These are phyloP conservation scores for Dispira parvispora DNA, from an alignment of 192 early-diverging fungal genomes.

Conservation along the genomic window DNA sequence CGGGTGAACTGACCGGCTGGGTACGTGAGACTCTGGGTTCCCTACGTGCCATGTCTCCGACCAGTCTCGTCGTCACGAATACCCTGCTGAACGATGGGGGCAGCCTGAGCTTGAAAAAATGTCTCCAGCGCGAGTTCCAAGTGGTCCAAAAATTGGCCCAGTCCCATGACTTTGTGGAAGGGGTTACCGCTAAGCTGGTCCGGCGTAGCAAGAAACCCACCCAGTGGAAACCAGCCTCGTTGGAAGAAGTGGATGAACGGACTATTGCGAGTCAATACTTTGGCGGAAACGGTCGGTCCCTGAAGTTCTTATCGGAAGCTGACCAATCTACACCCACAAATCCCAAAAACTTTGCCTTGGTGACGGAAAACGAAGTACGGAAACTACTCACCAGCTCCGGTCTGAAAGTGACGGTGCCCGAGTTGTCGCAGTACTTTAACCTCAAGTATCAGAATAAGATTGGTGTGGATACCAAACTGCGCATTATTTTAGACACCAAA, in stretches of 20 bases:
- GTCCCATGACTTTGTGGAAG: constrained; percentile 75
- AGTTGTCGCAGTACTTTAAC: constrained; percentile 43
- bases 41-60: constrained; percentile 60
- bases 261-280: constrained; percentile 41
- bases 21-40: constrained; percentile 42
- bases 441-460: constrained; percentile 41
- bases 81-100: constrained; percentile 61
- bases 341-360: constrained; percentile 34
- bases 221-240: constrained; percentile 51
- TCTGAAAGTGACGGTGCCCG: constrained; percentile 31
- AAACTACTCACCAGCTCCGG: constrained; percentile 41
- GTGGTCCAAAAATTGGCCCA: constrained; percentile 60
- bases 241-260: constrained; percentile 30
- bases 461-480: constrained; percentile 48
- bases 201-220: constrained; percentile 38
- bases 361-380: constrained; percentile 45
- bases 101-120: constrained; percentile 48
- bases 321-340: not conserved
- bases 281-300: not conserved
- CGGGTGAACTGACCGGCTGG: constrained; percentile 32
- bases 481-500: constrained; percentile 40
- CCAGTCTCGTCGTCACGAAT: constrained; percentile 75
- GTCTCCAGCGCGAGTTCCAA: constrained; percentile 74
- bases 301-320: not conserved
- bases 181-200: constrained; percentile 64